A percentile compares a stretch with the other conserved stretches of the same genome.
Conservation (phyloP, 148 eudicot genomes). For the Vaccinium corymbosum region DNA sequence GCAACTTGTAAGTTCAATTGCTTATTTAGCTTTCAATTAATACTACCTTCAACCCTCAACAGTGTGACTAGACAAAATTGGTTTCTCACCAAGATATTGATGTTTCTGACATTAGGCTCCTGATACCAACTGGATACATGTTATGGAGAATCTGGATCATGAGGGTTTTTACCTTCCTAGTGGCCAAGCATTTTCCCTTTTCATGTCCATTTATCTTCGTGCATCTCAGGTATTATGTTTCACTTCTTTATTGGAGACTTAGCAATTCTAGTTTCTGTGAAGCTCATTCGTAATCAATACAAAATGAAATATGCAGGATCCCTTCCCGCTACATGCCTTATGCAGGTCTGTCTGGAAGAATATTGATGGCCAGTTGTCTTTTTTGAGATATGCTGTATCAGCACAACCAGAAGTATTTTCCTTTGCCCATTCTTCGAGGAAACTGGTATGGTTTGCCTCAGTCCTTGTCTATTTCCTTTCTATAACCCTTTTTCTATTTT, state of each 20-base stretch:
- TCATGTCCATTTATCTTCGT: conserved; percentile 13
- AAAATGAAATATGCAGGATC: conserved; percentile 15
- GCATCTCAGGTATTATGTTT: conserved; percentile 7
- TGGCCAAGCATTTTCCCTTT: conserved; percentile 14
- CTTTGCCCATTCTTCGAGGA: conserved; percentile 11
- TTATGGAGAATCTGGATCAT: conserved; percentile 20
- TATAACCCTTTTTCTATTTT: not conserved
- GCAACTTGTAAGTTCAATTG: conserved; percentile 18
- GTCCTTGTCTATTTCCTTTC: not conserved
- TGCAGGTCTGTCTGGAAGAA: conserved; percentile 16
- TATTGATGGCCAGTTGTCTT: conserved; percentile 14
- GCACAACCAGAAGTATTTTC: conserved; percentile 15
- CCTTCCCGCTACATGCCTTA: conserved; percentile 14
- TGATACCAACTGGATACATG: conserved; percentile 14
- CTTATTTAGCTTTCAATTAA: not conserved
- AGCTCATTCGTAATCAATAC: not conserved
- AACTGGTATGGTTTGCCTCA: conserved; percentile 4
- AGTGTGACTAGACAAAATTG: not conserved
- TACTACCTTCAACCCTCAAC: not conserved
- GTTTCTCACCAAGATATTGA: conserved; percentile 4
- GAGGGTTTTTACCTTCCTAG: conserved; percentile 21
- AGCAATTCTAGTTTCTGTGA: not conserved
- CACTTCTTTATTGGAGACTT: not conserved
- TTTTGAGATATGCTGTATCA: conserved; percentile 11
- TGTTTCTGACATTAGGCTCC: conserved; percentile 14